Percentiles rank a stretch among this genome's conserved stretches.
Conservation (phyloP, 116 monocot species). For the Iris pallida region DNA sequence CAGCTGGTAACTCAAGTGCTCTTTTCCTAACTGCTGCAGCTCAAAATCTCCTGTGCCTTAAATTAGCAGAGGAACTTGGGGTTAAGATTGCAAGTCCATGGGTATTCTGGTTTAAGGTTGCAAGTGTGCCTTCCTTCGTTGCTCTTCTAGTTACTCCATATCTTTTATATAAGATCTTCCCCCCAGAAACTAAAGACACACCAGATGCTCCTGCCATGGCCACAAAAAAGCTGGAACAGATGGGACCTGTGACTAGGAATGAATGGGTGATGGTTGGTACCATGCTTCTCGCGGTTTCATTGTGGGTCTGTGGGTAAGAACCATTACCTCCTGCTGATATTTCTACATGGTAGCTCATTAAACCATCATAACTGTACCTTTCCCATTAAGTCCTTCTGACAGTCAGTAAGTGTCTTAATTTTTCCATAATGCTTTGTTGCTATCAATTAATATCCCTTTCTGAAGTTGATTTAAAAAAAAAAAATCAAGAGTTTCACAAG, state of each 20-base stretch:
- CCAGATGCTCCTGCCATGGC: slow-evolving; percentile 76
- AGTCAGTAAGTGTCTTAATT: too few relatives aligned
- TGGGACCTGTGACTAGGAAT: slow-evolving; percentile 69
- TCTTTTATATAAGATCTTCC: slow-evolving; percentile 67
- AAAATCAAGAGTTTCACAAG: too few relatives aligned
- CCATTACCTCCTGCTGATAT: neutral
- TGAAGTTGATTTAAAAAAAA: too few relatives aligned
- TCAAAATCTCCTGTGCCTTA: slow-evolving; percentile 76
- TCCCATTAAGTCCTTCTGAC: too few relatives aligned
- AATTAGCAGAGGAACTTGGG: slow-evolving; percentile 78
- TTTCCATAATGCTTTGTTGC: too few relatives aligned
- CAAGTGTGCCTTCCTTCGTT: slow-evolving; percentile 64
- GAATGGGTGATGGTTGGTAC: slow-evolving; percentile 78
- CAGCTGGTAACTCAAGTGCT: slow-evolving; percentile 71
- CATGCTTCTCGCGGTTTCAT: slow-evolving; percentile 70
- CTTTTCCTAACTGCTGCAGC: slow-evolving; percentile 82
- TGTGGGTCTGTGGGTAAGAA: slow-evolving; percentile 25
- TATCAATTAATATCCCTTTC: too few relatives aligned
- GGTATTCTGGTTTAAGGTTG: slow-evolving; percentile 71
- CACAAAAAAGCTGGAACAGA: slow-evolving; percentile 52
- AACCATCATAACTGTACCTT: too few relatives aligned
- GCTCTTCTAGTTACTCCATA: slow-evolving; percentile 67
- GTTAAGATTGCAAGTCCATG: slow-evolving; percentile 71
- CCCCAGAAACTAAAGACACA: slow-evolving; percentile 68
- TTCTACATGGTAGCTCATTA: too few relatives aligned